Percentiles rank a stretch among this genome's conserved stretches.
These are phyloP conservation scores for Lagenidium giganteum DNA, from an alignment of 352 stramenopile species.

Conservation along the genomic window DNA sequence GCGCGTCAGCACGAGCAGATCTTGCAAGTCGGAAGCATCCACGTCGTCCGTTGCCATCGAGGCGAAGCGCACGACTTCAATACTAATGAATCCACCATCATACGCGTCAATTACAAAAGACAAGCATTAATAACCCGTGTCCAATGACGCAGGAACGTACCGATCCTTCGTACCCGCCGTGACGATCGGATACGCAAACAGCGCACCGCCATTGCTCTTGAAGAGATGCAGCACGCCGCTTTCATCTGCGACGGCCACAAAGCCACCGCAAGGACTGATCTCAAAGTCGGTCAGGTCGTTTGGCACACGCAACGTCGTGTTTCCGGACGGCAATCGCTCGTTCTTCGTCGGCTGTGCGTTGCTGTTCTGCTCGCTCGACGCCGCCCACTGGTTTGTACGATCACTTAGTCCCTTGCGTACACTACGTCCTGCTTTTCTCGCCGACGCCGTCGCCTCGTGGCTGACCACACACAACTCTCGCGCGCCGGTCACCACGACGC, in stretches of 20 bases:
- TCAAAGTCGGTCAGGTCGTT: conserved; percentile 14
- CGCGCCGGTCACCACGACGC: background rate
- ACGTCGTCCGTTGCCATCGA: no score
- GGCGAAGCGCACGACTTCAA: no score
- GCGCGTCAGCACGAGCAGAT: conserved; percentile 21
- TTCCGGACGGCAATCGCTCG: background rate
- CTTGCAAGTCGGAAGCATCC: conserved; percentile 8
- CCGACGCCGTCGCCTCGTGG: background rate
- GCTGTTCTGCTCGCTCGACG: background rate
- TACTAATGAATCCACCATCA: background rate
- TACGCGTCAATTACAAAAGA: no score
- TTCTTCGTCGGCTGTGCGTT: conserved; percentile 1
- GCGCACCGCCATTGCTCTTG: conserved; percentile 9
- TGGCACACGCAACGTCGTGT: conserved; percentile 1
- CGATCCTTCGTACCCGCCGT: conserved; percentile 6
- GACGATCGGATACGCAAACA: conserved; percentile 24
- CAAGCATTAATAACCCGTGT: conserved; percentile 15
- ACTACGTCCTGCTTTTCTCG: background rate
- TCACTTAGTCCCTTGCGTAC: background rate
- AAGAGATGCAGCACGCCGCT: conserved; percentile 13
- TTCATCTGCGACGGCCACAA: conserved; percentile 15
- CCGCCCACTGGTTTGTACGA: background rate
- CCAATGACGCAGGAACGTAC: conserved; percentile 11
- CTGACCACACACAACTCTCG: background rate
- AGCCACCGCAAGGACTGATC: conserved; percentile 18